Evolutionary conservation across 306 rosid species (phyloP).

Genomic region (Alnus glutinosa): DNA sequence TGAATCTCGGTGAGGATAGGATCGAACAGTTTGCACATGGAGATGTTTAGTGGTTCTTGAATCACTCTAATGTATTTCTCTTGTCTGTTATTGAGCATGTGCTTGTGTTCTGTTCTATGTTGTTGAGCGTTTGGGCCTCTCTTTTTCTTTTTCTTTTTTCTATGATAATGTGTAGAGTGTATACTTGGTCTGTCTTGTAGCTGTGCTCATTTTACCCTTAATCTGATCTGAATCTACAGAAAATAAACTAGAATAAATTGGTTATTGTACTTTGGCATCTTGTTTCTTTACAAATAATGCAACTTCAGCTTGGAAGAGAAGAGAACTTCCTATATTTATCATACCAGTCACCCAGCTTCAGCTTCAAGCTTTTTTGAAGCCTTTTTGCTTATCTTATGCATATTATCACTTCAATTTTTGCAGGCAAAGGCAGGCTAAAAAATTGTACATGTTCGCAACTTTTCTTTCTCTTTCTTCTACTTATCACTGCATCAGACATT

Average conservation of each 20-base stretch:
- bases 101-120: conserved; percentile 14
- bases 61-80: background rate
- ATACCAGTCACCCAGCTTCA: background rate
- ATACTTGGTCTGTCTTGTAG: background rate
- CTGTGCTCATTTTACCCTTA: background rate
- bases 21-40: conserved; percentile 37
- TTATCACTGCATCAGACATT: background rate
- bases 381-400: background rate
- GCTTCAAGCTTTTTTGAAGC: background rate
- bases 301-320: background rate
- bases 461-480: background rate
- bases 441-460: no score
- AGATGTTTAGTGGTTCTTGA: conserved; percentile 21
- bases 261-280: background rate
- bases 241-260: background rate
- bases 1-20: conserved; percentile 50
- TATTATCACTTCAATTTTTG: background rate
- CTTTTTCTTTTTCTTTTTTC: background rate
- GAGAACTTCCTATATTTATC: background rate
- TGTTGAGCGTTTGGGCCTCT: conserved; percentile 2
- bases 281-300: background rate
- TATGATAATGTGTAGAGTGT: background rate
- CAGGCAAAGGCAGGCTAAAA: background rate
- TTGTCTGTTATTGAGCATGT: background rate
- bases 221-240: conserved; percentile 11